Base-by-base conservation (phyloP, 2,329 filamentous ascomycete genomes). In the Stromatinia cepivora region DNA sequence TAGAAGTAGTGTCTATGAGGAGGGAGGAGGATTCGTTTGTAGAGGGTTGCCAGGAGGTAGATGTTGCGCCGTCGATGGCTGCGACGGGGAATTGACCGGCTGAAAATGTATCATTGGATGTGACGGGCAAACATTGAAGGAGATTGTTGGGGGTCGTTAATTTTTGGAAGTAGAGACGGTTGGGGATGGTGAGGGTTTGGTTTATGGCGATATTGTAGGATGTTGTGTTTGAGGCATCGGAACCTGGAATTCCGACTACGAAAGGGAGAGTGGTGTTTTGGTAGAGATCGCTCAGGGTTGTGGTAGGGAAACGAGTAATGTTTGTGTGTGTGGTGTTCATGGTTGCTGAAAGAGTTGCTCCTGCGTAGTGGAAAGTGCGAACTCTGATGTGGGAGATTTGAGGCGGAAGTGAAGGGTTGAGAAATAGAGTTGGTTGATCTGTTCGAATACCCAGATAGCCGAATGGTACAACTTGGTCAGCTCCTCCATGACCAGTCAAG, bases 21-120 rank as follows among this genome's bases (percentile, higher is more conserved):
- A 92, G 75, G 5, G 84, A 84, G 39, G 85, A 82, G 6, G 84
- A 81, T 0, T 78, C 79, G 63, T 86, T 85, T 1, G 84, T 81
- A 11, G 79, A 75, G 0, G 89, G 88, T 75, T 91, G 88, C 89
- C 89, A 92, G 72, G 86, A 86, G 0, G 89, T 92, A 25, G 85
- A 85, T 7, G 85, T 81, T 2, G 88, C 87, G 66, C 90, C 90
- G 74, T 92, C 90, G 64, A 90, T 84, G 3, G 88, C 88, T 0
- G 85, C 83, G 66, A 90, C 81, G 1, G 90, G 89, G 79, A 92
- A 91, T 78, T 92, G 90, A 20, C 90, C 90, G 0, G 88, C 85
- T 36, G 84, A 80, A 75, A 84, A 86, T 2, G 77, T 75, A 52
- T 83, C 77, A 0, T 80, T 76, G 1, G 85, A 86, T 22, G 77